phyloP scores from a whole-genome alignment of 805 yeast species.

The Nematodospora valgi region DNA sequence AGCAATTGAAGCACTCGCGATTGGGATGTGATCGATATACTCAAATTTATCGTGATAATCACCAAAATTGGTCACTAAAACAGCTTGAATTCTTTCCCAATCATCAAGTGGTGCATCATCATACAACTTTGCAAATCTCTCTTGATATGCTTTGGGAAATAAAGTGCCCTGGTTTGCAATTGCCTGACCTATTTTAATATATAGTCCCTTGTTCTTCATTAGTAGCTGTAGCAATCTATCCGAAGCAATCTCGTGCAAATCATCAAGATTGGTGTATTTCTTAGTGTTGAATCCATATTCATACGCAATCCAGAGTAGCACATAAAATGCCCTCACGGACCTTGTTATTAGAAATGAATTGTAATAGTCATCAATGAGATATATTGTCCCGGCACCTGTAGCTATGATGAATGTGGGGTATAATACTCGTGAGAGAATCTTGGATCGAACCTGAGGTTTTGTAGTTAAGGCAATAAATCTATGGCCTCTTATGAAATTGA shows the following conservation, averaged over 20 bases:
- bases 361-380: constrained; percentile 12
- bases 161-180: constrained; percentile 71
- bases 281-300: constrained; percentile 52
- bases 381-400: constrained; percentile 11
- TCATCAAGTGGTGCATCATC: constrained; percentile 65
- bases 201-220: constrained; percentile 43
- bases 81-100: constrained; percentile 44
- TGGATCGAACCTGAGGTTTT: no score
- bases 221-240: constrained; percentile 28
- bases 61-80: constrained; percentile 22
- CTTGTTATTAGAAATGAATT: constrained; percentile 51
- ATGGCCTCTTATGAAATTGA: no score
- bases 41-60: constrained; percentile 28
- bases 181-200: constrained; percentile 76
- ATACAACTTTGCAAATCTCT: constrained; percentile 53
- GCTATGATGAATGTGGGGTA: constrained; percentile 5
- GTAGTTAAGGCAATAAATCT: no score
- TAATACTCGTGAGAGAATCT: no score
- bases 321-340: constrained; percentile 48
- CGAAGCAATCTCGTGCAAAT: constrained; percentile 59
- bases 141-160: constrained; percentile 64
- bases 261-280: constrained; percentile 36
- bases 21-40: constrained; percentile 50
- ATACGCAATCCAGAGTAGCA: constrained; percentile 48
- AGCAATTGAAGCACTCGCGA: constrained; percentile 75